Evolutionary conservation across 2,329 filamentous ascomycete species (phyloP), one percentile per base, ranked within the genome.

Genomic region (Aspergillus aculeatinus): DNA sequence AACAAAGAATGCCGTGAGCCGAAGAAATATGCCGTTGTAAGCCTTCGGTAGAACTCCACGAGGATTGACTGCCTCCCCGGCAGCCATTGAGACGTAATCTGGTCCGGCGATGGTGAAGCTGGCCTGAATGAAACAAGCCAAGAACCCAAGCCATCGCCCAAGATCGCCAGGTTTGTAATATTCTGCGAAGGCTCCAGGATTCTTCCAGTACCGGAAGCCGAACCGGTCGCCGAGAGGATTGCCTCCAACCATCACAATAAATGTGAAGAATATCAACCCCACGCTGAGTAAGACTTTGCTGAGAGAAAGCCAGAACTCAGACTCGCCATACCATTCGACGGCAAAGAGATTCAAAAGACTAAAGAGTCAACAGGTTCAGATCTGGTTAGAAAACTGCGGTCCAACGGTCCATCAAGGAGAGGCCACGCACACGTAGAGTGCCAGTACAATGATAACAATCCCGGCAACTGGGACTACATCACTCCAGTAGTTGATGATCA

Each of bases 181-280:
- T 62, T 87, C 83, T 2, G 84, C 83, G 71, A 94, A 93, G 0
- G 90, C 81, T 1, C 90, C 90, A 0, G 90, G 90, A 9, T 81
- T 71, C 12, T 74, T 75, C 80, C 87, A 90, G 70, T 87, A 86
- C 19, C 88, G 82, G 71, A 94, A 94, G 0, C 90, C 90, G 63
- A 90, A 90, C 0, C 84, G 80, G 65, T 93, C 89, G 42, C 84
- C 80, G 0, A 86, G 72, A 0, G 92, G 92, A 66, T 94, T 95
- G 2, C 89, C 92, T 7, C 91, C 92, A 1, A 95, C 78, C 88
- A 95, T 94, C 64, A 87, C 86, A 64, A 96, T 82, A 69, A 96
- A 91, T 2, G 91, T 94, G 77, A 91, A 93, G 63, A 86, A 68
- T 65, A 93, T 83, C 54, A 94, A 81, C 1, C 85, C 89, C 39